phyloP scores from a whole-genome alignment of 2,329 filamentous ascomycete species.

The Westerdykella sp. region DNA sequence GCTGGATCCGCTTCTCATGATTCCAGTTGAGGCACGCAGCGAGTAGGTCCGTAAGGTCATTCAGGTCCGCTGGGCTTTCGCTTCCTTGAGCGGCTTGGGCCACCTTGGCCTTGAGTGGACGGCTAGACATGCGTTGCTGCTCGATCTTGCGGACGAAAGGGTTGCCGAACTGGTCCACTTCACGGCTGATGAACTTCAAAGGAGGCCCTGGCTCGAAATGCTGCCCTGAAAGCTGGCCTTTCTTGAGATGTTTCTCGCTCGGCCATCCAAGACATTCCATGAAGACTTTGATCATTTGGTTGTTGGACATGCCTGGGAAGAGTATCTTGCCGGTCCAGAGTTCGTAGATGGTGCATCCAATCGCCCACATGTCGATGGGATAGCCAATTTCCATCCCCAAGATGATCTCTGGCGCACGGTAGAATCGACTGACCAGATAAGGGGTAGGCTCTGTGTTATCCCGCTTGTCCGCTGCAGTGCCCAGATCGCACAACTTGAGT shows the following conservation, averaged over 20 bases:
- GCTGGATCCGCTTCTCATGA: slow-evolving; percentile 84
- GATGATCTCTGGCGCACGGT: slow-evolving; percentile 94
- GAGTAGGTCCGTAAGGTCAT: slow-evolving; percentile 77
- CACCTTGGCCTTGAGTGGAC: slow-evolving; percentile 73
- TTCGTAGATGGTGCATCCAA: slow-evolving; percentile 95
- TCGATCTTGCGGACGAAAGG: slow-evolving; percentile 60
- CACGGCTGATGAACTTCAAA: slow-evolving; percentile 71
- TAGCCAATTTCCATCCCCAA: slow-evolving; percentile 95
- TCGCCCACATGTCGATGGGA: slow-evolving; percentile 94
- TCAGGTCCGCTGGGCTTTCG: slow-evolving; percentile 72
- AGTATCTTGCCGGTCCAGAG: slow-evolving; percentile 96
- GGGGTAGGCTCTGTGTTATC: slow-evolving; percentile 82
- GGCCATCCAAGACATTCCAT: slow-evolving; percentile 95
- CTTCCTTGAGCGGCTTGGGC: slow-evolving; percentile 55
- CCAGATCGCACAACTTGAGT: slow-evolving; percentile 92
- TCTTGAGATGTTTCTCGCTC: slow-evolving; percentile 79
- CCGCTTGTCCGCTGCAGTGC: slow-evolving; percentile 85
- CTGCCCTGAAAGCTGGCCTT: slow-evolving; percentile 81
- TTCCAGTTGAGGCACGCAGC: slow-evolving; percentile 86
- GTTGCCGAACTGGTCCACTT: slow-evolving; percentile 58
- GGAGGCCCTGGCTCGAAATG: slow-evolving; percentile 51
- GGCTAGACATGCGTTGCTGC: slow-evolving; percentile 55
- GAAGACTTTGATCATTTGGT: slow-evolving; percentile 94
- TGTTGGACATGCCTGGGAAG: slow-evolving; percentile 92
- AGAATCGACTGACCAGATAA: slow-evolving; percentile 95